Evolutionary conservation across 2,329 filamentous ascomycete species (phyloP).

Genomic region (Fusarium sp.): DNA sequence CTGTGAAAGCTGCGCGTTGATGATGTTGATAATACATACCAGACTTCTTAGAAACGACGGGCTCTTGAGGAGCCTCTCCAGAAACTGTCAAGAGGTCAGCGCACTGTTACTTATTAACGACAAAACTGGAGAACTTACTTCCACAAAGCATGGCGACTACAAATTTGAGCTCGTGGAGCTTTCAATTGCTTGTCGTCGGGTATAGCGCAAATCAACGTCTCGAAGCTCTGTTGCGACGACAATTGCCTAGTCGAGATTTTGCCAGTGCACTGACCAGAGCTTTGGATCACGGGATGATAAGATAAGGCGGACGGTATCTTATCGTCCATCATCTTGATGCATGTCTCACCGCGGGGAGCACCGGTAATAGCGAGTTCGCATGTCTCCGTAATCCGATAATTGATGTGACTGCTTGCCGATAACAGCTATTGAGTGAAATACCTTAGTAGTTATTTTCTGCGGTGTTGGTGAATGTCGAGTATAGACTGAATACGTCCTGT

Average conservation of each 20-base stretch:
- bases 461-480: background rate
- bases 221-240: conserved; percentile 41
- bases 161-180: conserved; percentile 39
- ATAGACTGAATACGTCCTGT: background rate
- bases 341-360: conserved; percentile 33
- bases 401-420: background rate
- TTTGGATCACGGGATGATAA: conserved; percentile 45
- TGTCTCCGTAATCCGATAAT: conserved; percentile 38
- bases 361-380: conserved; percentile 35
- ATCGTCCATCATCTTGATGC: conserved; percentile 21
- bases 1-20: conserved; percentile 1
- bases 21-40: conserved; percentile 63
- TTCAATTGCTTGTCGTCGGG: conserved; percentile 44
- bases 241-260: conserved; percentile 45
- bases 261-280: conserved; percentile 45
- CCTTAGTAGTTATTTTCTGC: background rate
- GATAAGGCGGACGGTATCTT: conserved; percentile 37
- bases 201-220: conserved; percentile 37
- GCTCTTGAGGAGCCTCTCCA: conserved; percentile 93
- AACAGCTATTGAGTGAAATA: background rate
- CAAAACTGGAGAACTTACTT: conserved; percentile 49
- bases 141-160: conserved; percentile 57
- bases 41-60: conserved; percentile 94
- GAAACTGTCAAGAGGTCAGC: conserved; percentile 71
- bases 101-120: background rate